Conservation (phyloP, 2,329 filamentous ascomycete species). For the Plenodomus lindquistii region DNA sequence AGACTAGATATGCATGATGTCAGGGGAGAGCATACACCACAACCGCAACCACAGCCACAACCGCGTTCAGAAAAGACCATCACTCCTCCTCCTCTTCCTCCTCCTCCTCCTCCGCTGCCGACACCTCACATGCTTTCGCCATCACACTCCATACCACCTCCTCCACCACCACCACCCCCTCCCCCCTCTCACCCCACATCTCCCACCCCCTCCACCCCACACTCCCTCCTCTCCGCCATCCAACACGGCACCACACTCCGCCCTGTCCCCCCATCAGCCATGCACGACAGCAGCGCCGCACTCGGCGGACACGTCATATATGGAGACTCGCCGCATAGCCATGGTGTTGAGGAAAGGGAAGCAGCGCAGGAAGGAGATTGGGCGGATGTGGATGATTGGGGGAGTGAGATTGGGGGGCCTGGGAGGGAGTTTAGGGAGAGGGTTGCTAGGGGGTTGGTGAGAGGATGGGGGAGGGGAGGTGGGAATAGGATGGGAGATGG, state of each 20-base stretch:
- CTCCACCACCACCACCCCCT: not conserved
- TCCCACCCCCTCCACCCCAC: not conserved
- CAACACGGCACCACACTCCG: not conserved
- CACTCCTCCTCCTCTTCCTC: too few species aligned
- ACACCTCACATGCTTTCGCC: too few species aligned
- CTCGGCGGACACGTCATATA: not conserved
- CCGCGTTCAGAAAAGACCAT: too few species aligned
- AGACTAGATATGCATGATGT: too few species aligned
- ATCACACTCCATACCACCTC: too few species aligned
- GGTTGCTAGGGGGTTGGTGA: not conserved
- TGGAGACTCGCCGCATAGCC: conserved; percentile 5
- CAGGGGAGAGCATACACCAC: too few species aligned
- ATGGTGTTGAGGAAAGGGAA: conserved; percentile 1
- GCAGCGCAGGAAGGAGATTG: not conserved
- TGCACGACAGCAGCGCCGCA: not conserved
- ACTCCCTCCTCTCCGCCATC: conserved; percentile 1
- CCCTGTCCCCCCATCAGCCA: not conserved
- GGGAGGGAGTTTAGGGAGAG: not conserved
- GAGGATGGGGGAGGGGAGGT: not conserved
- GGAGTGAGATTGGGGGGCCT: not conserved
- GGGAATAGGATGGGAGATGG: not conserved
- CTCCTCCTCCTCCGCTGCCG: too few species aligned
- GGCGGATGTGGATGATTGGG: not conserved
- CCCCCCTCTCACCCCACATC: not conserved
- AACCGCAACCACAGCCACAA: too few species aligned